Base-by-base conservation (phyloP, 192 early-diverging fungal species). In the Globomyces pollinis-pini region DNA sequence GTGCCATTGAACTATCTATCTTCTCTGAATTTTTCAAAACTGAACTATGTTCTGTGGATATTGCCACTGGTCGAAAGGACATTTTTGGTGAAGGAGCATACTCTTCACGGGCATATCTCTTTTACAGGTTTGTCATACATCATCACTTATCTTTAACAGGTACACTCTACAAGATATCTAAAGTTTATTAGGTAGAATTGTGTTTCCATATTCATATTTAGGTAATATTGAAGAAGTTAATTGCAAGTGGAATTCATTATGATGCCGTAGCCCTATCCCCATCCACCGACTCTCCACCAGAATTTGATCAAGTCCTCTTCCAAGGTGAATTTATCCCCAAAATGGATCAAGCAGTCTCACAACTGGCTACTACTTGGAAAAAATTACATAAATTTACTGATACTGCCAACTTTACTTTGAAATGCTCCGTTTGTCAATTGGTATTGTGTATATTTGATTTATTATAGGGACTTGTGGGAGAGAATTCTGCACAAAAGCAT, bases 1-100 rank as follows among this genome's bases (percentile, higher is more conserved):
- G 89, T n/a, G 89, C 86, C 0, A 88, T 91, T 51, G 89, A 91
- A 57, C 69, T 89, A 13, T 64, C 86, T 15, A 85, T 90, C n/a
- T 87, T 91, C 51, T 78, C 85, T 5, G 64, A 74, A 8, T 70
- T 86, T 53, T 89, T 72, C 64, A 62, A 54, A 32, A 42, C 64
- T 81, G 87, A 90, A 66, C 89, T 91, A 53, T 76, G 74, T 59
- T 86, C 84, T 30, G 72, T 91, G 11, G 90, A 91, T 72, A 83
- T 91, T 0, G 59, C 72, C 1, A 84, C 78, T 13, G 70, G 72
- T 15, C 52, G 90, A 23, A 76, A 84, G 1, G 90, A 91, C 68
- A 69, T 75, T 49, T 91, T 88, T 60, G 90, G 59, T 20, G 67
- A 64, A 51, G 82, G 82, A 0, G 36, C 72, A 7, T 80, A 83